Evolutionary conservation across 768 basidiomycete genomes (phyloP), one percentile per base, ranked within the genome.

Genomic region (Multifurca ochricompacta): DNA sequence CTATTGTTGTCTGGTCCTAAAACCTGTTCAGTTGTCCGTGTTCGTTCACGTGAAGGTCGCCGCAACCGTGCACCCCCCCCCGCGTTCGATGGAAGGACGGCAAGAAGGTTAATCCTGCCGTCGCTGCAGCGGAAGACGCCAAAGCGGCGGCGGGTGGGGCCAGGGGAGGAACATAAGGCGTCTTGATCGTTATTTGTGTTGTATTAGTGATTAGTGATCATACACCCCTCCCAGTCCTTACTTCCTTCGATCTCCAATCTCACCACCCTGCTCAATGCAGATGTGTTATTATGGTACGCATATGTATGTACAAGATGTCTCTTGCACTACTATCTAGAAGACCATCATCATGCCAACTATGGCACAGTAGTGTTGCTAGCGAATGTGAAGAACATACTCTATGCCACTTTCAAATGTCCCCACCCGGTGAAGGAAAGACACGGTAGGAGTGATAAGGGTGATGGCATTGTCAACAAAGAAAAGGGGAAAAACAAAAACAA

Each of bases 21-120:
- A 21, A 35, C 11, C 3, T 36, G 19, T 32, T 50, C 19, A 96
- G 94, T 99, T 61, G 96, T 99, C 61, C 95, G 96, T 71, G 96
- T 98, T 46, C 91, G 96, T 60, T 97, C 96, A 57, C 81, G 87
- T 60, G 88, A 90, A 77, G 91, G 91, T 52, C 87, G 95, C 67
- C 82, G 95, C 73, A 98, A 96, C 84, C 91, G 96, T 71, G 87
- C 91, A 3, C 96, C 96, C 57, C 96, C 96, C 91, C 92, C 25
- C 89, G 96, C 60, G 74, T 97, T 62, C 80, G 95, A 63, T 97
- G 91, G 91, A 93, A 92, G 73, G 88, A 91, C 68, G 86, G 85
- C 58, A 90, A 96, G 81, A 91, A 92, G 79, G 85, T 94, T 71
- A 95, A 95, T 77, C 88, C 91, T 41, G 93, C 93, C 51, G 93